Conservation (phyloP, 805 yeast species). For the Wickerhamomyces chaumierensis region DNA sequence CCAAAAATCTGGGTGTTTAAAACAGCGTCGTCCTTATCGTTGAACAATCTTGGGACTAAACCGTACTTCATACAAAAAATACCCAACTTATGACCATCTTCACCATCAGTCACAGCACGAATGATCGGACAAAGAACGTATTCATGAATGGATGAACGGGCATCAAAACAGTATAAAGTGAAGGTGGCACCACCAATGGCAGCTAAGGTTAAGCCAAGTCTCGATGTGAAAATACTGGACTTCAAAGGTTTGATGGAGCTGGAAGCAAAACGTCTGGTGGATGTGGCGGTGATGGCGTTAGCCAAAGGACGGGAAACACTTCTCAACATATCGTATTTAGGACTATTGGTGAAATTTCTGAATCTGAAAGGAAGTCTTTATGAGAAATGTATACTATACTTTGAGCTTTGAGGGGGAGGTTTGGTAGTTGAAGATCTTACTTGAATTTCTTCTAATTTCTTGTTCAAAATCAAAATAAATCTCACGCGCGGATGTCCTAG, state of each 20-base stretch:
- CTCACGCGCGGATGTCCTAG: no score
- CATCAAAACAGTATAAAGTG: slow-evolving; percentile 50
- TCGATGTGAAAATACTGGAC: slow-evolving; percentile 3
- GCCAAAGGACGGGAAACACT: slow-evolving; percentile 2
- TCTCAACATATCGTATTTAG: slow-evolving; percentile 1
- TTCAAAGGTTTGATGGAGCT: slow-evolving; percentile 4
- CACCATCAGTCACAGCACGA: slow-evolving; percentile 67
- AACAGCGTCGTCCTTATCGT: slow-evolving; percentile 38
- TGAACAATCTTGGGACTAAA: slow-evolving; percentile 47
- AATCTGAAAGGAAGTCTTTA: no score
- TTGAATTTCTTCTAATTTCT: no score
- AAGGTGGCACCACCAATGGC: slow-evolving; percentile 28
- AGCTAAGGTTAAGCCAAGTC: slow-evolving; percentile 7
- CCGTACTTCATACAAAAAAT: slow-evolving; percentile 61
- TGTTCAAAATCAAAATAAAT: no score
- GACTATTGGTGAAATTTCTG: no score
- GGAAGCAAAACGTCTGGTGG: slow-evolving; percentile 2
- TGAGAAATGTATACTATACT: no score
- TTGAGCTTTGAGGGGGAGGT: no score
- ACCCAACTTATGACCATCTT: slow-evolving; percentile 72
- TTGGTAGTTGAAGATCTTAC: no score
- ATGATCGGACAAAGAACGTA: slow-evolving; percentile 70
- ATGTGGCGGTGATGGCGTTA: slow-evolving; percentile 1
- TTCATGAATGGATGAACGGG: slow-evolving; percentile 77
- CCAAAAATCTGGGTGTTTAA: slow-evolving; percentile 60